phyloP scores from a whole-genome alignment of 2,329 filamentous ascomycete genomes.

The Zarea fungicola region DNA sequence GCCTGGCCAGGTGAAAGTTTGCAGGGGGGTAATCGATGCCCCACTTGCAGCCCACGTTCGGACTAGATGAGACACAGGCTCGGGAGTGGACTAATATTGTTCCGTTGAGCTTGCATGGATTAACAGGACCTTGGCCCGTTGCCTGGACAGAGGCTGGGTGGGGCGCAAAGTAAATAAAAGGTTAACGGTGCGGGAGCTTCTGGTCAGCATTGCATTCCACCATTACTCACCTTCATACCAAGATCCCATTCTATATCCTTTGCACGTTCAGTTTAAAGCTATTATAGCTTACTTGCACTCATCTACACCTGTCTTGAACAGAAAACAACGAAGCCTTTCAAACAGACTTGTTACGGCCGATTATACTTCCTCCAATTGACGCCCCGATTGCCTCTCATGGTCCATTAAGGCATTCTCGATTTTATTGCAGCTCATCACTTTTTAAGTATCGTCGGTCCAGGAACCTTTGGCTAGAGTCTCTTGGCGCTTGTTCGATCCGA shows the following conservation, averaged over 20 bases:
- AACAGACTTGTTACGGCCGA: conserved; percentile 27
- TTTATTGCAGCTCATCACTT: conserved; percentile 40
- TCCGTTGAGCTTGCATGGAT: conserved; percentile 13
- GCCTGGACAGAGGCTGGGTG: conserved; percentile 31
- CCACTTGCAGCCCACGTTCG: background rate
- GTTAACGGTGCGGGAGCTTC: conserved; percentile 19
- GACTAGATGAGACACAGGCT: conserved; percentile 5
- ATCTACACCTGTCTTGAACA: conserved; percentile 19
- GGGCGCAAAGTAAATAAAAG: conserved; percentile 44
- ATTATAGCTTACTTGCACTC: conserved; percentile 21
- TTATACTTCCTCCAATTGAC: background rate
- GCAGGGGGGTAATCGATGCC: background rate
- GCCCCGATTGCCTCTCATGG: conserved; percentile 24
- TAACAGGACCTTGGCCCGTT: conserved; percentile 22
- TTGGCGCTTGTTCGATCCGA: conserved; percentile 53
- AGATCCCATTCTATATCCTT: conserved; percentile 13
- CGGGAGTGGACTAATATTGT: conserved; percentile 1
- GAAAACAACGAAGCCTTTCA: conserved; percentile 20
- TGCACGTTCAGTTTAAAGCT: conserved; percentile 17
- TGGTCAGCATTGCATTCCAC: conserved; percentile 21
- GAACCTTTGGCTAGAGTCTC: conserved; percentile 56
- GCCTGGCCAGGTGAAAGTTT: no score
- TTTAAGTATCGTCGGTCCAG: conserved; percentile 44
- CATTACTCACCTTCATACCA: conserved; percentile 20
- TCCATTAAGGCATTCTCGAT: conserved; percentile 38